A percentile compares a stretch with the other conserved stretches of the same genome.
Evolutionary conservation across 2,329 filamentous ascomycete genomes (phyloP).

Genomic region (Chaetoscypha palmicola): DNA sequence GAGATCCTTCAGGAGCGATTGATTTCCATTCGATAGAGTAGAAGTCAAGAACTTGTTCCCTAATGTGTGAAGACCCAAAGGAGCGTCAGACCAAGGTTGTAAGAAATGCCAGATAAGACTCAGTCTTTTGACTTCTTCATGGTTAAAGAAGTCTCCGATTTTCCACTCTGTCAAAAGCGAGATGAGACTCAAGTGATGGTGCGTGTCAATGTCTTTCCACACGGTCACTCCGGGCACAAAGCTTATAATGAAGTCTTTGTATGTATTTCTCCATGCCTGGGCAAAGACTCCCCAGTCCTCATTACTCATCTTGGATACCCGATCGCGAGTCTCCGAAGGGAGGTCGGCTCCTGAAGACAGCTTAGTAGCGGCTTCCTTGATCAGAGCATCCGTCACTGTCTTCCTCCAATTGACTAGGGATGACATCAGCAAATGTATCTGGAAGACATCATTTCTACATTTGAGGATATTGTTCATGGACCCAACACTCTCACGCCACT

Average conservation of each 20-base stretch:
- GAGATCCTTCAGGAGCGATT: slow-evolving; percentile 59
- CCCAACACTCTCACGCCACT: too few relatives aligned
- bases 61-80: slow-evolving; percentile 48
- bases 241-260: slow-evolving; percentile 50
- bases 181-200: slow-evolving; percentile 57
- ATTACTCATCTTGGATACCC: slow-evolving; percentile 43
- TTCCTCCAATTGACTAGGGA: slow-evolving; percentile 61
- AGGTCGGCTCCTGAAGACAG: slow-evolving; percentile 42
- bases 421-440: too few relatives aligned
- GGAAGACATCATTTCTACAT: too few relatives aligned
- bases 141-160: slow-evolving; percentile 52
- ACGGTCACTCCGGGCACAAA: slow-evolving; percentile 41
- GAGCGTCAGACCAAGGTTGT: slow-evolving; percentile 60
- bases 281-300: slow-evolving; percentile 59
- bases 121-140: slow-evolving; percentile 56
- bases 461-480: too few relatives aligned
- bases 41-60: slow-evolving; percentile 48
- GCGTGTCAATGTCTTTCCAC: slow-evolving; percentile 67
- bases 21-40: slow-evolving; percentile 71
- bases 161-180: slow-evolving; percentile 49
- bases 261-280: slow-evolving; percentile 62
- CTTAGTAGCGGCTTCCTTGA: slow-evolving; percentile 38
- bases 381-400: slow-evolving; percentile 55
- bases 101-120: slow-evolving; percentile 67
- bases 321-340: slow-evolving; percentile 39